Base-by-base conservation (phyloP, 2,329 filamentous ascomycete species). In the Colletotrichum lupini region DNA sequence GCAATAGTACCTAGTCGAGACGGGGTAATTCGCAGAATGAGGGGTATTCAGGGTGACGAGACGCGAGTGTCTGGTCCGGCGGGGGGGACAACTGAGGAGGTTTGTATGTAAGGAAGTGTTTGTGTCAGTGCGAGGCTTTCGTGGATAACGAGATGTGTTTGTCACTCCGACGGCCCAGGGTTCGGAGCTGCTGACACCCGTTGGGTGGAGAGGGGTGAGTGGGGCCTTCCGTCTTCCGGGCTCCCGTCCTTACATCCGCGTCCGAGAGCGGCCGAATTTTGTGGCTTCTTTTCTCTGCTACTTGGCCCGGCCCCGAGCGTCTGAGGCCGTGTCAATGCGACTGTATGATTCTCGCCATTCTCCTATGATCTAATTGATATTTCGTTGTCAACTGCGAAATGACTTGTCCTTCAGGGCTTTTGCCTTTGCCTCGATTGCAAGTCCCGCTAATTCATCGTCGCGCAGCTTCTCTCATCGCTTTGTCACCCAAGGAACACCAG, bases 191-290 rank as follows among this genome's bases (percentile, higher is more conserved):
- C 53, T 57, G 63, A 66, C 42, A 65, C 24, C 63, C 16, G 53
- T 56, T 30, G 56, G 63, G 63, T 53, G 19, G 57, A 24, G 35
- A n/a, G 35, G 28, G 46, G 52, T 61, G 56, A 16, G 63, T 67
- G 68, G 68, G 68, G 68, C 49, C 42, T 49, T 68, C 68, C 63
- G 65, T 32, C 52, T 58, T 71, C 68, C 68, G 56, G 49, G 11
- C 52, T 67, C 24, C 64, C 42, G 68, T 59, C 55, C 62, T 26
- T 46, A 56, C 62, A 60, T 71, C 68, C 62, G 62, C 32, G 62
- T 60, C 62, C 64, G 62, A 30, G 26, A 67, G 42, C 19, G 32
- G 42, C 56, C 49, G 32, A 52, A 46, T 67, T 22, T 60, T 22
- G 55, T 32, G 42, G 62, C 28, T 63, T 28, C 19, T 14, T 14